Evolutionary conservation across 2,329 filamentous ascomycete species (phyloP), one percentile per base, ranked within the genome.

Genomic region (Aspergillus unguis): DNA sequence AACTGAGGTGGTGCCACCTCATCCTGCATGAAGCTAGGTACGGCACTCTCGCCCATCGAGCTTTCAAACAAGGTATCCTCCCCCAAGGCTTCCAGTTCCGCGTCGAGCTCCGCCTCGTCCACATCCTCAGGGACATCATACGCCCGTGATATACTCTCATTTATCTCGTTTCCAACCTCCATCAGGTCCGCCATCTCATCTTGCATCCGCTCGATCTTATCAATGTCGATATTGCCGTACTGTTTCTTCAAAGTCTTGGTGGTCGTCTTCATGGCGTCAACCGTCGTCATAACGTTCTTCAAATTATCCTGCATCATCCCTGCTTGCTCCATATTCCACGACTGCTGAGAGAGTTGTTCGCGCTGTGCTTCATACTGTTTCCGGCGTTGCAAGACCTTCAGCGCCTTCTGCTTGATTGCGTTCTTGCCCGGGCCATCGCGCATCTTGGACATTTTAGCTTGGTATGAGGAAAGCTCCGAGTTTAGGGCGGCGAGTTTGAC

Each of bases 241-340:
- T 97, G 92, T 72, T 90, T 88, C 68, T 85, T 85, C 58, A 99
- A 81, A 65, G 90, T 87, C 77, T 96, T 96, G 65, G 94, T 96
- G 26, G 92, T 96, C 1, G 88, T 91, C 82, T 96, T 95, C 84
- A 99, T 92, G 8, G 92, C 92, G 71, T 97, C 92, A 41, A 97
- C 92, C 28, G 94, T 96, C 17, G 91, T 95, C 92, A 96, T 96
- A 58, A 94, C 92, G 73, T 97, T 97, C 73, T 95, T 94, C 48
- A 99, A 82, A 69, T 97, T 97, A 75, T 97, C 92, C 77, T 95
- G 91, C 92, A 97, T 96, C 82, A 92, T 95, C 70, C 88, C 88
- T 3, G 92, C 92, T 75, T 96, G 92, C 76, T 97, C 92, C 92
- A 99, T 96, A 76, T 97, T 97, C 92, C 92, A 97, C 25, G 90